phyloP scores from a whole-genome alignment of 2,329 filamentous ascomycete genomes.

The Beauveria sp. region DNA sequence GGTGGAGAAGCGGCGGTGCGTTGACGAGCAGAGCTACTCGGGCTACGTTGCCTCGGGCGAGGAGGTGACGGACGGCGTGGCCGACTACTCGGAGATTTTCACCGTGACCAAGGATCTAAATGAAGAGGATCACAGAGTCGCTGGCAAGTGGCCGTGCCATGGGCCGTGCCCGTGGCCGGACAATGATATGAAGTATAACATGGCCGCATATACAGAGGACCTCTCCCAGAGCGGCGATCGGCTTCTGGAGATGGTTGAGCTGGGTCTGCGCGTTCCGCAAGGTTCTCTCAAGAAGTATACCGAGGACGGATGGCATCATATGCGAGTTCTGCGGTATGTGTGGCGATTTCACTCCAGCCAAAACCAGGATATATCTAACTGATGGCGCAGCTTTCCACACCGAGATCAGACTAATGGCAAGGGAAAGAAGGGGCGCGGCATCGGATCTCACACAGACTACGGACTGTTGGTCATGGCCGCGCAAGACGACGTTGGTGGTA shows the following conservation, averaged over 20 bases:
- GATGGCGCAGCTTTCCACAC: slow-evolving; percentile 23
- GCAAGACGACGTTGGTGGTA: slow-evolving; percentile 42
- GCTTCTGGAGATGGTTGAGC: slow-evolving; percentile 37
- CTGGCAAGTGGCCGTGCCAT: slow-evolving; percentile 39
- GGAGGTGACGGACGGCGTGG: slow-evolving; percentile 39
- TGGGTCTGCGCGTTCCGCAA: slow-evolving; percentile 33
- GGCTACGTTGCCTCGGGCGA: slow-evolving; percentile 44
- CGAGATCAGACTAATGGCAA: slow-evolving; percentile 36
- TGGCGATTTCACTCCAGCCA: background rate
- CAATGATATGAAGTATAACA: slow-evolving; percentile 29
- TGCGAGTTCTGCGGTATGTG: slow-evolving; percentile 37
- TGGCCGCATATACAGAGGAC: slow-evolving; percentile 33
- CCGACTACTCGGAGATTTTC: slow-evolving; percentile 45
- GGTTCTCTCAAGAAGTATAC: slow-evolving; percentile 35
- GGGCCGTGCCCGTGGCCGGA: slow-evolving; percentile 42
- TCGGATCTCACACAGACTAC: slow-evolving; percentile 45
- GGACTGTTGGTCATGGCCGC: slow-evolving; percentile 43
- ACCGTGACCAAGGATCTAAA: slow-evolving; percentile 42
- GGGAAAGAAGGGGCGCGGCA: slow-evolving; percentile 40
- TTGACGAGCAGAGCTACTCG: slow-evolving; percentile 37
- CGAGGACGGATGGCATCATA: slow-evolving; percentile 43
- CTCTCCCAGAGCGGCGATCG: slow-evolving; percentile 35
- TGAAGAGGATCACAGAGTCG: slow-evolving; percentile 30
- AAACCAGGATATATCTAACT: background rate
- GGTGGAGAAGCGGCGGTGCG: slow-evolving; percentile 32